Base-by-base conservation (phyloP, 2,329 filamentous ascomycete species). In the Bipolaris zeicola region DNA sequence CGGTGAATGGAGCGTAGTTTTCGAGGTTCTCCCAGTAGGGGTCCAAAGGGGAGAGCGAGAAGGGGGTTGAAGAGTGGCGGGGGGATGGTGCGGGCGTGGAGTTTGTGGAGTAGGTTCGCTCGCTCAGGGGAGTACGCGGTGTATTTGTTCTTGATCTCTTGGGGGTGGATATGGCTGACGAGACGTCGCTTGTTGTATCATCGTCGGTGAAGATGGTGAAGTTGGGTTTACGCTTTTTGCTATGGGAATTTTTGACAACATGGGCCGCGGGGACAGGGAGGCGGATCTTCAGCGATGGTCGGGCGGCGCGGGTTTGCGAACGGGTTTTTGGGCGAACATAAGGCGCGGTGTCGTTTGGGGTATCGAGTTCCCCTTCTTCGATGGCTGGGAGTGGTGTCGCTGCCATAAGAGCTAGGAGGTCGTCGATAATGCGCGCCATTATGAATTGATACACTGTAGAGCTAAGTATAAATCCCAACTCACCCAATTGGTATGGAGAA, bases 21-120 rank as follows among this genome's bases (percentile, higher is more conserved):
- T 70, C 67, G 10, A 39, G 14, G 18, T 66, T 46, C 14, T 55
- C 55, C 66, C 65, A 67, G 26, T 52, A 34, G 0, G 59, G 58
- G 33, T 70, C 67, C 1, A 36, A 49, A 5, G 42, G 34, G 1
- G 58, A 59, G 39, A 54, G 50, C 0, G 54, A 33, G 10, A 62
- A 68, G 0, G 67, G 66, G 0, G 39, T 58, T 18, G 51, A 47
- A 5, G 55, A 48, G 2, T 45, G n/a, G 26, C 41, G 56, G 1
- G 61, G 61, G 26, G 60, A 61, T 3, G 60, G 51, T 14, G 39
- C 14, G 11, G 65, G 53, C 10, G 45, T 22, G 4, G 65, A 58
- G 20, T 60, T 59, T 8, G 52, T 65, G 1, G 49, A 55, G 14
- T 37, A 48, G 8, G 26, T 43, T 22, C 42, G 58, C 26, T 45